Evolutionary conservation across 352 stramenopile species (phyloP).

Genomic region (Stramenopiles sp.): DNA sequence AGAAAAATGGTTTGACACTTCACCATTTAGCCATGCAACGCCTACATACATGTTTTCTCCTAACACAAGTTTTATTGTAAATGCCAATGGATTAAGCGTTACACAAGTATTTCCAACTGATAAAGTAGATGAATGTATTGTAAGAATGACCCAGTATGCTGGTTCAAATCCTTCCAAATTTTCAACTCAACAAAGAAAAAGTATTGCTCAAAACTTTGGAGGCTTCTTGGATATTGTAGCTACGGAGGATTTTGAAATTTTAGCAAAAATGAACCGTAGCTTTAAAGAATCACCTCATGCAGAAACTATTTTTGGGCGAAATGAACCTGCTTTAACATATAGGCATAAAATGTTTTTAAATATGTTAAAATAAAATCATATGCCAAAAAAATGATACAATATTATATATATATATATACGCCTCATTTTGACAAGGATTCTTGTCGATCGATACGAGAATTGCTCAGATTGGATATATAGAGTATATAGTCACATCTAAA

Average conservation of each 20-base stretch:
- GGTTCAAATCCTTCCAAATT: not conserved
- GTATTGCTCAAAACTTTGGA: not conserved
- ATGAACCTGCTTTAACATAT: not conserved
- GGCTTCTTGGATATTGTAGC: not conserved
- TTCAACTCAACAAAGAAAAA: not conserved
- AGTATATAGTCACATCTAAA: not conserved
- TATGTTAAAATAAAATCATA: not conserved
- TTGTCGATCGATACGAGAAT: not conserved
- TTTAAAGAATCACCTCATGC: not conserved
- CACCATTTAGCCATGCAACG: not conserved
- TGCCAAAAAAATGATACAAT: not conserved
- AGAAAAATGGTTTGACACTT: not conserved
- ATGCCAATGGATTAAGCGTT: not conserved
- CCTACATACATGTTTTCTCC: not conserved
- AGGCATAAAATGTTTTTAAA: not conserved
- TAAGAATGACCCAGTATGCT: not conserved
- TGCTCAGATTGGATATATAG: not conserved
- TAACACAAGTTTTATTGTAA: not conserved
- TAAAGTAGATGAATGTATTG: not conserved
- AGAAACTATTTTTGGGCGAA: not conserved
- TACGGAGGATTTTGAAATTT: not conserved
- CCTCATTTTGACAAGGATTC: not conserved
- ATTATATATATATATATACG: not conserved
- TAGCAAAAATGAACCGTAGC: not conserved
- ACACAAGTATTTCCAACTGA: not conserved